These are phyloP conservation scores for Lachancea meyersii DNA, from an alignment of 805 yeast species.

Conservation along the genomic window DNA sequence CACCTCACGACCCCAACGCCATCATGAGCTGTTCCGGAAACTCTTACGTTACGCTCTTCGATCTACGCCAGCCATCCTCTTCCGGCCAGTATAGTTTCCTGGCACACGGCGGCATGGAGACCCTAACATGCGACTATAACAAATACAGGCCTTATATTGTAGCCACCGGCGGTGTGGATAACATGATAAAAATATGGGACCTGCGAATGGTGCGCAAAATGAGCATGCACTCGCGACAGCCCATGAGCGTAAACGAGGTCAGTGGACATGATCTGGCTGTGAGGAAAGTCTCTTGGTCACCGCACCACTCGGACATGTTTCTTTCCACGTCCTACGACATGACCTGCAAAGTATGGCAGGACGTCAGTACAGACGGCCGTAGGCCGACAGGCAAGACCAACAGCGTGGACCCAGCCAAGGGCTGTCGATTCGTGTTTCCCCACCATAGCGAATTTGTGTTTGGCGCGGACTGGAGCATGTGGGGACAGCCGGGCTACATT, in stretches of 20 bases:
- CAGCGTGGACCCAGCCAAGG: slow-evolving; percentile 42
- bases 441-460: slow-evolving; percentile 82
- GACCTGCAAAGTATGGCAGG: slow-evolving; percentile 85
- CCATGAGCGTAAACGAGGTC: slow-evolving; percentile 72
- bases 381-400: slow-evolving; percentile 40
- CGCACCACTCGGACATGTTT: slow-evolving; percentile 67
- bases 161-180: slow-evolving; percentile 92
- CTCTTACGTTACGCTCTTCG: slow-evolving; percentile 76
- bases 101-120: slow-evolving; percentile 77
- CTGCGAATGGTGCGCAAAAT: slow-evolving; percentile 55
- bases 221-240: slow-evolving; percentile 34
- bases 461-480: slow-evolving; percentile 91
- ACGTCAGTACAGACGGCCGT: slow-evolving; percentile 54
- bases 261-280: slow-evolving; percentile 88
- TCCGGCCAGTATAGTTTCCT: slow-evolving; percentile 49
- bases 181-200: slow-evolving; percentile 81
- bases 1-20: slow-evolving; percentile 75
- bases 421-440: slow-evolving; percentile 53
- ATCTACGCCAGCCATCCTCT: slow-evolving; percentile 61
- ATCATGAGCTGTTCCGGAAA: slow-evolving; percentile 66
- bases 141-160: slow-evolving; percentile 74
- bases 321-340: slow-evolving; percentile 84
- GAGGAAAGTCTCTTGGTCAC: slow-evolving; percentile 79
- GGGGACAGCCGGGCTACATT: slow-evolving; percentile 96
- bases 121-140: slow-evolving; percentile 81